Conservation (phyloP, 352 stramenopile genomes). For the Globisporangium spinosum region DNA sequence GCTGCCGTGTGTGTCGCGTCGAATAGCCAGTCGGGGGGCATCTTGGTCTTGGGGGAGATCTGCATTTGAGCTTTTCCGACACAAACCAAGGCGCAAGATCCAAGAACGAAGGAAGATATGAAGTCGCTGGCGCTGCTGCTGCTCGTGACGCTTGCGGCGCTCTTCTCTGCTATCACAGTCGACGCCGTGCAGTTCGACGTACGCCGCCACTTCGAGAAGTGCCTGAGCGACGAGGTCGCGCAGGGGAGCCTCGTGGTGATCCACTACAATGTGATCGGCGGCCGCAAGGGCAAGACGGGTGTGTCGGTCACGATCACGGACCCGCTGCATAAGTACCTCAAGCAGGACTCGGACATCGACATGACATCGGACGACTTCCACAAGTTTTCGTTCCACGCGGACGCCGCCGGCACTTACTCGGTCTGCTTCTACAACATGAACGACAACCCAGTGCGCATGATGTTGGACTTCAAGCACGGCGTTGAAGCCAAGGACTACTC, state of each 20-base stretch:
- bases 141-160: conserved; percentile 23
- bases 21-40: neutral
- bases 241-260: conserved; percentile 75
- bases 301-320: conserved; percentile 73
- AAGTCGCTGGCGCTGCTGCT: conserved; percentile 28
- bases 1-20: neutral
- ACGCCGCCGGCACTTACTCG: conserved; percentile 59
- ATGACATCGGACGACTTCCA: conserved; percentile 74
- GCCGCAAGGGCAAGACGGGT: conserved; percentile 58
- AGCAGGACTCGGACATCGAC: conserved; percentile 84
- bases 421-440: conserved; percentile 86
- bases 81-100: neutral
- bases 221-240: conserved; percentile 80
- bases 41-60: neutral
- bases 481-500: conserved; percentile 89
- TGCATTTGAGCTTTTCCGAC: neutral
- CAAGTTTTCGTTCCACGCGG: conserved; percentile 82
- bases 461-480: conserved; percentile 86
- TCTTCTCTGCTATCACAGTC: conserved; percentile 10
- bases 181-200: conserved; percentile 82
- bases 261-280: conserved; percentile 79
- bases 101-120: conserved; percentile 9
- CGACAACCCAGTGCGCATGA: conserved; percentile 63
- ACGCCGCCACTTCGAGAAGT: conserved; percentile 64
- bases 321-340: conserved; percentile 71